phyloP scores from a whole-genome alignment of 2,329 filamentous ascomycete genomes.

The Blastomyces gilchristii region DNA sequence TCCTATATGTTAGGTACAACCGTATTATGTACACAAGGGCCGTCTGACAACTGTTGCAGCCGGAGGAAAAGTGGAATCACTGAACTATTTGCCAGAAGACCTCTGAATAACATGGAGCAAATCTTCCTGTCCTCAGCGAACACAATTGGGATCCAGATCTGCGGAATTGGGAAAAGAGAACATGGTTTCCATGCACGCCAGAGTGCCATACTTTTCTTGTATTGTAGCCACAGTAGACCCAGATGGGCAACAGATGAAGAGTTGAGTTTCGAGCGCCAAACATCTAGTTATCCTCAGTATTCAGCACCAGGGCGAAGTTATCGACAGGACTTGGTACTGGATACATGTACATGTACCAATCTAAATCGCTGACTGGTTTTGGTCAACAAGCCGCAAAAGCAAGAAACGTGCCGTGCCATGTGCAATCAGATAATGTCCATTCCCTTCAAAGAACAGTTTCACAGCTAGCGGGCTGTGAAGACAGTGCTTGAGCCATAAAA shows the following conservation, averaged over 20 bases:
- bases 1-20: too few species aligned
- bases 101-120: background rate
- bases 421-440: background rate
- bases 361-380: background rate
- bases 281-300: too few species aligned
- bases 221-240: background rate
- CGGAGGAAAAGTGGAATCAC: background rate
- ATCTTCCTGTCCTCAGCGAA: background rate
- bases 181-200: background rate
- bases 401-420: background rate
- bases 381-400: background rate
- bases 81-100: too few species aligned
- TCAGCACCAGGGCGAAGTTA: too few species aligned
- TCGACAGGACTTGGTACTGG: too few species aligned
- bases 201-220: background rate
- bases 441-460: background rate
- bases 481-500: too few species aligned
- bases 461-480: too few species aligned
- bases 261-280: too few species aligned
- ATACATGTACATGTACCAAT: background rate
- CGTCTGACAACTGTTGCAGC: background rate
- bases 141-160: background rate
- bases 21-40: background rate
- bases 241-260: too few species aligned
- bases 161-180: background rate